Percentiles rank a stretch among this genome's conserved stretches.
Evolutionary conservation across 1,284 basidiomycete genomes (phyloP).

Genomic region (Earliella scabrosa): DNA sequence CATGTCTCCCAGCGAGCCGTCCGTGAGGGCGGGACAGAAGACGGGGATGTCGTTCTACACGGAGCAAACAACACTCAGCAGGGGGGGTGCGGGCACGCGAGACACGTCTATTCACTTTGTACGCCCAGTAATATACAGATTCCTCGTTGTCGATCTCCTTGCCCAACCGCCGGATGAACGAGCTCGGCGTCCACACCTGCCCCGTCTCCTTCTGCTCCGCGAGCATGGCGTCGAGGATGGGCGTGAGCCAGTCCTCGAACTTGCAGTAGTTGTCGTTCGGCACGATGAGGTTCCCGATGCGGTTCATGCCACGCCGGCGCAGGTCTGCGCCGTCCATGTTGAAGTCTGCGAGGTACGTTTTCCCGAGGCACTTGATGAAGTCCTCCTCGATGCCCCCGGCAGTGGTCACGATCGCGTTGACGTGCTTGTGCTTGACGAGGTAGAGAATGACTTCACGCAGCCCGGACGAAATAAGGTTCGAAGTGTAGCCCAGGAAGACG

Average conservation of each 20-base stretch:
- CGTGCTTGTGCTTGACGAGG: constrained; percentile 93
- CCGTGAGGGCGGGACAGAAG: constrained; percentile 98
- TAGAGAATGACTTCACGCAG: constrained; percentile 92
- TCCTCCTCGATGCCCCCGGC: constrained; percentile 99
- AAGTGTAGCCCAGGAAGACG: constrained; percentile 98
- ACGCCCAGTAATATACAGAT: constrained; percentile 99
- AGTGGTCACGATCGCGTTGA: constrained; percentile 93
- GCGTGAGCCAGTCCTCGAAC: constrained; percentile 98
- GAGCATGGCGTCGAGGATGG: constrained; percentile 92
- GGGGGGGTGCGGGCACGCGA: constrained; percentile 20
- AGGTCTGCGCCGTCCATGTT: constrained; percentile 90
- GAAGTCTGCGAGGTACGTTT: constrained; percentile 95
- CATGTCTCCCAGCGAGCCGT: constrained; percentile 99
- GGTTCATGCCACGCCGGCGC: constrained; percentile 89
- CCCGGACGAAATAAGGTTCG: constrained; percentile 98
- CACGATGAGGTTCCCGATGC: constrained; percentile 97
- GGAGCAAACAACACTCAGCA: constrained; percentile 26
- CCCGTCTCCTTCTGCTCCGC: constrained; percentile 81
- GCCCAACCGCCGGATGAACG: constrained; percentile 89
- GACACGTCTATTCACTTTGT: constrained; percentile 74
- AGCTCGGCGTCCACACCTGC: constrained; percentile 92
- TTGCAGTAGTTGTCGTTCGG: constrained; percentile 99
- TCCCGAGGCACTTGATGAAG: constrained; percentile 97
- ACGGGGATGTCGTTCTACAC: constrained; percentile 95
- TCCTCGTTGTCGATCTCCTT: constrained; percentile 98